Conservation (phyloP, 768 basidiomycete species). For the Lentinula sp. region DNA sequence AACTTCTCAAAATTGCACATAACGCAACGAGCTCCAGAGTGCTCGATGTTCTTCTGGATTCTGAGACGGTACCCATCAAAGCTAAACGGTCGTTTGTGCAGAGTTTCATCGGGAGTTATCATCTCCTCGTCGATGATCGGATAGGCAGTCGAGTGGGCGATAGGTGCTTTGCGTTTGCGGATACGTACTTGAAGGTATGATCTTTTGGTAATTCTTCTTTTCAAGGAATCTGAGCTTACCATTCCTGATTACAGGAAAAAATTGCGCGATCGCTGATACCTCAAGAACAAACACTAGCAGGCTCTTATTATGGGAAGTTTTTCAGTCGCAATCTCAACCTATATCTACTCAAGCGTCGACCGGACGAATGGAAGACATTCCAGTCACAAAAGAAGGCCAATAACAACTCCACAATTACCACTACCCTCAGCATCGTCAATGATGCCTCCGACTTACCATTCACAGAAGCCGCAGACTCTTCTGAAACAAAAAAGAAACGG, state of each 20-base stretch:
- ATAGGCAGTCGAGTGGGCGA: conserved; percentile 89
- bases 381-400: conserved; percentile 36
- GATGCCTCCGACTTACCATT: conserved; percentile 8
- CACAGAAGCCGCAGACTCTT: conserved; percentile 9
- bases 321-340: conserved; percentile 77
- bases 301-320: conserved; percentile 82
- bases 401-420: not conserved
- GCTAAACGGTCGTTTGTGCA: conserved; percentile 67
- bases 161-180: conserved; percentile 87
- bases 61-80: conserved; percentile 56
- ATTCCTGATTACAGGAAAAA: conserved; percentile 59
- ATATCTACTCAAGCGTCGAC: conserved; percentile 67
- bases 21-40: conserved; percentile 68
- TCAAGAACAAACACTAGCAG: conserved; percentile 65
- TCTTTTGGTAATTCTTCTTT: not conserved
- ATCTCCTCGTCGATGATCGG: conserved; percentile 78
- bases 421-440: conserved; percentile 20
- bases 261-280: conserved; percentile 76
- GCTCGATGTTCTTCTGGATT: conserved; percentile 72
- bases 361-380: conserved; percentile 78
- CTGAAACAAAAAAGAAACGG: conserved; percentile 23
- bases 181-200: conserved; percentile 84
- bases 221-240: conserved; percentile 4
- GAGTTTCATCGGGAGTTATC: conserved; percentile 73
- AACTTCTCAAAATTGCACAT: conserved; percentile 46